Conservation (phyloP, 176 grass and related monocot species). For the Cymbopogon citratus region DNA sequence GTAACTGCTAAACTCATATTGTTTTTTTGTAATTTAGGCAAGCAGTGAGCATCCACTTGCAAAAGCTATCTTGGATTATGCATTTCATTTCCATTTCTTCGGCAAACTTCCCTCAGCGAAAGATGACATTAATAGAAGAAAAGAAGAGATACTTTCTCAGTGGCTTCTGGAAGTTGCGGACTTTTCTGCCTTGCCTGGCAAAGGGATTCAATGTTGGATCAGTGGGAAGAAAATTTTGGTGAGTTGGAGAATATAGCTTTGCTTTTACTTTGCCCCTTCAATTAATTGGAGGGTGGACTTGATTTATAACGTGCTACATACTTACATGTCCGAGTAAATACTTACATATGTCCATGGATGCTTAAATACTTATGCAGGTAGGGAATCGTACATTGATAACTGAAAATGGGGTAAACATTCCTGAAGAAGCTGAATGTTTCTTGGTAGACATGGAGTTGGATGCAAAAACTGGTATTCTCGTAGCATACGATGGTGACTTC, state of each 20-base stretch:
- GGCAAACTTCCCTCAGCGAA: slow-evolving; percentile 52
- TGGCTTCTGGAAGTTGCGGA: slow-evolving; percentile 72
- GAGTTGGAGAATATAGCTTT: slow-evolving; percentile 23
- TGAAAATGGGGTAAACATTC: slow-evolving; percentile 64
- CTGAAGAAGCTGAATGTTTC: slow-evolving; percentile 69
- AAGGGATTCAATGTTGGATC: slow-evolving; percentile 70
- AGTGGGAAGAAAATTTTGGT: slow-evolving; percentile 77
- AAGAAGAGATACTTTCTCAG: slow-evolving; percentile 63
- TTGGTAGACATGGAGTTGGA: slow-evolving; percentile 73
- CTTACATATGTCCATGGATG: too few relatives aligned
- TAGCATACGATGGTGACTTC: slow-evolving; percentile 61
- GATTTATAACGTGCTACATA: neutral
- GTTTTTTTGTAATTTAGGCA: slow-evolving; percentile 58
- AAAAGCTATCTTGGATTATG: slow-evolving; percentile 86
- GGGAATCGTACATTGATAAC: slow-evolving; percentile 78
- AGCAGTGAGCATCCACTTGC: slow-evolving; percentile 95
- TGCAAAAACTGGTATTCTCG: slow-evolving; percentile 83
- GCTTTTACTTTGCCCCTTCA: neutral
- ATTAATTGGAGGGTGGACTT: neutral
- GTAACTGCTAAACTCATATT: slow-evolving; percentile 16
- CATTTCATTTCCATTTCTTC: slow-evolving; percentile 90
- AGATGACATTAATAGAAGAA: slow-evolving; percentile 44
- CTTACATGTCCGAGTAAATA: neutral
- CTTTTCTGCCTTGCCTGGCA: slow-evolving; percentile 82
- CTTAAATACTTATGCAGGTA: slow-evolving; percentile 48